Conservation (phyloP, 83 land plant genomes). For the Larix sibirica region DNA sequence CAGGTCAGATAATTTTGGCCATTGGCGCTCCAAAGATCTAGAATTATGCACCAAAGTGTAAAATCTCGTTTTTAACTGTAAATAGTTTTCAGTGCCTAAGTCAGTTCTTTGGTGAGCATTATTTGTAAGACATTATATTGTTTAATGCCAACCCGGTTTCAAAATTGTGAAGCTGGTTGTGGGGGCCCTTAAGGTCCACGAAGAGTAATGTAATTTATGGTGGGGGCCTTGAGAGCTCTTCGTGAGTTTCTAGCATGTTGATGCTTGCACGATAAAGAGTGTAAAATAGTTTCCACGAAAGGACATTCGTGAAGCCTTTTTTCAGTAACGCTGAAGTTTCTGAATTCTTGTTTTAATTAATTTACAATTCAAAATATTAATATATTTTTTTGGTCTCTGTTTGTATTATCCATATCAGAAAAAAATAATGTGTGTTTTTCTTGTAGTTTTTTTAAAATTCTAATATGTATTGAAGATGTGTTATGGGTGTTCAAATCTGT, state of each 20-base stretch:
- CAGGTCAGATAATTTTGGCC: not conserved
- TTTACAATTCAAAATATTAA: too few relatives aligned
- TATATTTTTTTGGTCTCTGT: too few relatives aligned
- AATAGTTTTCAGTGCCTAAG: not conserved
- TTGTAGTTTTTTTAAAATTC: too few relatives aligned
- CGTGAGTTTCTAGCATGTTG: not conserved
- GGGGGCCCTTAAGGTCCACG: slow-evolving; percentile 1
- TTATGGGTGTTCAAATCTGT: too few relatives aligned
- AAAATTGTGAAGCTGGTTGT: not conserved
- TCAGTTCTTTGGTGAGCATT: not conserved
- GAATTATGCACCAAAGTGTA: not conserved
- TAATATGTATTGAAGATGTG: too few relatives aligned
- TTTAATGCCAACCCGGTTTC: not conserved
- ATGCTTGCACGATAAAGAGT: not conserved
- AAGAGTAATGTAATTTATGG: not conserved
- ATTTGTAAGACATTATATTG: not conserved
- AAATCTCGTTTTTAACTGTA: not conserved
- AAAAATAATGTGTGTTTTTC: too few relatives aligned
- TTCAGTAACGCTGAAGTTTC: too few relatives aligned
- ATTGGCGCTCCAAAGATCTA: not conserved
- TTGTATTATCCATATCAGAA: too few relatives aligned
- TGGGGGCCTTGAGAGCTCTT: not conserved
- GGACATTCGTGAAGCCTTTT: too few relatives aligned
- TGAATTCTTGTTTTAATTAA: too few relatives aligned
- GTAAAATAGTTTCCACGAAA: too few relatives aligned